These are phyloP conservation scores for Cylindrotheca fusiformis DNA, from an alignment of 108 stramenopile genomes.

Conservation along the genomic window DNA sequence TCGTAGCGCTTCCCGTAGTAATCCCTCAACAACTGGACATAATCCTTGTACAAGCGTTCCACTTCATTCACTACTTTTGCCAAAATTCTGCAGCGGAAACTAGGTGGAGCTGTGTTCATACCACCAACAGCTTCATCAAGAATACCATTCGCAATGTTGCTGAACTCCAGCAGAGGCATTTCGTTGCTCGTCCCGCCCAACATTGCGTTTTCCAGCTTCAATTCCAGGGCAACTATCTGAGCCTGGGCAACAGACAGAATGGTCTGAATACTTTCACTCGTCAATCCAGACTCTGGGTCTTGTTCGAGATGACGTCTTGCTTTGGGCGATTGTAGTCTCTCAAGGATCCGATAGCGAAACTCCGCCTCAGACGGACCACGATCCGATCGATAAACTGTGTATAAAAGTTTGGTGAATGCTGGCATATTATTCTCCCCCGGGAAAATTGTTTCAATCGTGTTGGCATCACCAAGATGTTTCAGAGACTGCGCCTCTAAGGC, in stretches of 20 bases:
- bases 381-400: background rate
- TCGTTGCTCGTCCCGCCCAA: conserved; percentile 6
- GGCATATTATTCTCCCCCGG: background rate
- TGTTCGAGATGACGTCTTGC: no score
- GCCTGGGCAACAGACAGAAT: conserved; percentile 14
- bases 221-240: conserved; percentile 24
- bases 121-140: conserved; percentile 23
- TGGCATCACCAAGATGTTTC: background rate
- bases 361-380: background rate
- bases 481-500: background rate
- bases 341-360: no score
- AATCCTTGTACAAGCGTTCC: conserved; percentile 24
- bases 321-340: background rate
- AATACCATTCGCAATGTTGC: conserved; percentile 36
- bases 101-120: conserved; percentile 8
- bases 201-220: conserved; percentile 35
- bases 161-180: conserved; percentile 57
- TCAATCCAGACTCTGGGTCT: background rate
- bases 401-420: background rate
- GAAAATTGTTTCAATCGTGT: background rate
- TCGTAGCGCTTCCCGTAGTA: conserved; percentile 42
- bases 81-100: conserved; percentile 13
- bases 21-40: conserved; percentile 36
- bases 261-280: background rate
- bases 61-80: conserved; percentile 22